Conservation (phyloP, 202 grass and related monocot species). For the Tripidium arundinaceum region DNA sequence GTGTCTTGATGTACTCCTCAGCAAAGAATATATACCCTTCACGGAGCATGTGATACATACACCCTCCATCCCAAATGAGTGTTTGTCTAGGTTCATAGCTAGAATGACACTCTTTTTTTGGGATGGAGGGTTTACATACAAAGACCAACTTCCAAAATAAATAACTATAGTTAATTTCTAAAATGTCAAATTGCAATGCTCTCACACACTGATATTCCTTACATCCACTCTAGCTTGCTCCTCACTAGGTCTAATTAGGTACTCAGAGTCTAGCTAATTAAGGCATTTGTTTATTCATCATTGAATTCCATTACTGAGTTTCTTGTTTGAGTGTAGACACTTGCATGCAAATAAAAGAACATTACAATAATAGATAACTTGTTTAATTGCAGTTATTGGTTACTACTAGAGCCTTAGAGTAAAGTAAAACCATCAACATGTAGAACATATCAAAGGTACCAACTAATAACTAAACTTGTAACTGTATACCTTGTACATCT, state of each 20-base stretch:
- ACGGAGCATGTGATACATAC: background rate
- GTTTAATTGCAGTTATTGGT: background rate
- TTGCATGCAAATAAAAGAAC: background rate
- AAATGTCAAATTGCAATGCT: background rate
- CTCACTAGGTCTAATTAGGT: no score
- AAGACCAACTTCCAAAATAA: background rate
- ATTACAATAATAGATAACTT: background rate
- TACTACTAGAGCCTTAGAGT: no score
- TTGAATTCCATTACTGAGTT: background rate
- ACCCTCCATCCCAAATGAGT: no score
- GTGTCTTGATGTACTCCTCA: background rate
- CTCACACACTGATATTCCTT: background rate
- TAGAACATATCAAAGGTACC: background rate
- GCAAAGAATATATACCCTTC: background rate
- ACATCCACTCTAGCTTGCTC: no score
- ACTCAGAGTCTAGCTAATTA: background rate
- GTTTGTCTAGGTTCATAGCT: no score
- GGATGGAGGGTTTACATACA: background rate
- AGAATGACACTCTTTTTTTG: no score
- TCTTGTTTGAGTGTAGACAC: background rate
- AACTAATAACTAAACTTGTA: background rate
- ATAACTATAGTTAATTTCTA: background rate
- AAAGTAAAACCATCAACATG: background rate
- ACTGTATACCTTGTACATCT: slow-evolving; percentile 48
- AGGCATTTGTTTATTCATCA: background rate